A percentile compares a stretch with the other conserved stretches of the same genome.
These are phyloP conservation scores for Ostreobium quekettii DNA, from an alignment of 139 green algal genomes.

Conservation along the genomic window DNA sequence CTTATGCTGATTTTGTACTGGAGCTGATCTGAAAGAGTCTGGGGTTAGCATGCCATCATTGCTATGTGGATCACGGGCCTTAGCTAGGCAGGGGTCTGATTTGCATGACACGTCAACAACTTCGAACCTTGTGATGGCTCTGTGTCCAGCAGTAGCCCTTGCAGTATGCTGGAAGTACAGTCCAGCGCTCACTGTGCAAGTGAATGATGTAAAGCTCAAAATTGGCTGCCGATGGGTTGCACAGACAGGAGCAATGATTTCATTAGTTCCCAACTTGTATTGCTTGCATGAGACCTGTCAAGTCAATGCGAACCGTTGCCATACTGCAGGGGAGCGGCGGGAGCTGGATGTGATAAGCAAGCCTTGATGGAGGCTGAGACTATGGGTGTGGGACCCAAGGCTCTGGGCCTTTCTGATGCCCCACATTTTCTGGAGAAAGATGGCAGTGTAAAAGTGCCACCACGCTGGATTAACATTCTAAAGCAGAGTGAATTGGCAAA, in stretches of 20 bases:
- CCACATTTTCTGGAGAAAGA: slow-evolving; percentile 54
- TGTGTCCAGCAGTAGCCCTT: too few species aligned
- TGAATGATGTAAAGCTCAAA: not conserved
- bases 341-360: slow-evolving; percentile 28
- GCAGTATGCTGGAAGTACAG: too few species aligned
- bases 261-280: not conserved
- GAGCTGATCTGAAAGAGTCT: too few species aligned
- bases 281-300: not conserved
- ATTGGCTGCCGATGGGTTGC: not conserved
- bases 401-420: slow-evolving; percentile 41
- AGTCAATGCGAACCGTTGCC: not conserved
- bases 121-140: too few species aligned
- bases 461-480: slow-evolving; percentile 28
- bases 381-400: slow-evolving; percentile 38
- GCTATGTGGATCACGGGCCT: too few species aligned
- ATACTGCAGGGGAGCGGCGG: slow-evolving; percentile 13
- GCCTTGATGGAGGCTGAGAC: slow-evolving; percentile 55
- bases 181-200: not conserved
- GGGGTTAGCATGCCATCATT: too few species aligned
- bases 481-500: not conserved
- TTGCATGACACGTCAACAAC: too few species aligned
- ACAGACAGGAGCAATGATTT: not conserved
- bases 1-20: too few species aligned
- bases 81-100: too few species aligned
- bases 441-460: slow-evolving; percentile 45